phyloP scores from a whole-genome alignment of 2,329 filamentous ascomycete genomes.

The Ascochyta pisi region DNA sequence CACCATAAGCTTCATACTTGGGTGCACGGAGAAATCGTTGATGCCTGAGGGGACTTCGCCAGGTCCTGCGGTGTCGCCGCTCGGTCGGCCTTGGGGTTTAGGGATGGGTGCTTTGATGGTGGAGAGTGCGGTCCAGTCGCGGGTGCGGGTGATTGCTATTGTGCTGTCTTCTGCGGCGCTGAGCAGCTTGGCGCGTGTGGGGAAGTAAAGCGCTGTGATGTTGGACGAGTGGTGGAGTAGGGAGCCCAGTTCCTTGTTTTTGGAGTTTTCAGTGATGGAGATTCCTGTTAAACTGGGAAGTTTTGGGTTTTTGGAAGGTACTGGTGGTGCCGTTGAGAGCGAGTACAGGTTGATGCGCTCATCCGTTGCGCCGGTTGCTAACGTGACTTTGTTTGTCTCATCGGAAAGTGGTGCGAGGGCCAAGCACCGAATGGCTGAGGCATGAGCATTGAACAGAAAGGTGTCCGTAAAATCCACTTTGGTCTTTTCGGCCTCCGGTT shows the following conservation, averaged over 20 bases:
- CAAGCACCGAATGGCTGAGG: slow-evolving; percentile 86
- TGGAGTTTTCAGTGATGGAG: slow-evolving; percentile 80
- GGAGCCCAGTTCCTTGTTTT: slow-evolving; percentile 86
- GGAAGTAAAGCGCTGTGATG: slow-evolving; percentile 81
- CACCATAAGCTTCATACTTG: slow-evolving; percentile 95
- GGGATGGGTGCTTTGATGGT: slow-evolving; percentile 89
- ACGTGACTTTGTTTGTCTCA: slow-evolving; percentile 80
- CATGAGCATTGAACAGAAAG: slow-evolving; percentile 94
- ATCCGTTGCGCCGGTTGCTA: slow-evolving; percentile 91
- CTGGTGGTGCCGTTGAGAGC: slow-evolving; percentile 65
- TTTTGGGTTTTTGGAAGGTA: slow-evolving; percentile 65
- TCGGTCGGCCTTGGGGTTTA: slow-evolving; percentile 79
- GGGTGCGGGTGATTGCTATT: slow-evolving; percentile 82
- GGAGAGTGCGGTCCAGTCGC: slow-evolving; percentile 88
- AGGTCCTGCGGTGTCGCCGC: slow-evolving; percentile 84
- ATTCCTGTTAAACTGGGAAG: slow-evolving; percentile 73
- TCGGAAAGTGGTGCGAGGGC: slow-evolving; percentile 76
- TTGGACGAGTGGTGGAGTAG: slow-evolving; percentile 86
- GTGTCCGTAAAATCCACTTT: slow-evolving; percentile 80
- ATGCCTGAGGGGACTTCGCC: slow-evolving; percentile 85
- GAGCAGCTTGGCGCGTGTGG: slow-evolving; percentile 84
- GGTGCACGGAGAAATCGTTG: slow-evolving; percentile 94
- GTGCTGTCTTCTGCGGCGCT: slow-evolving; percentile 90
- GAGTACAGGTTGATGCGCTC: slow-evolving; percentile 95
- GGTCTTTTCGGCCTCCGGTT: slow-evolving; percentile 30